Evolutionary conservation across 2,329 filamentous ascomycete genomes (phyloP).

Genomic region (Colletotrichum viniferum): DNA sequence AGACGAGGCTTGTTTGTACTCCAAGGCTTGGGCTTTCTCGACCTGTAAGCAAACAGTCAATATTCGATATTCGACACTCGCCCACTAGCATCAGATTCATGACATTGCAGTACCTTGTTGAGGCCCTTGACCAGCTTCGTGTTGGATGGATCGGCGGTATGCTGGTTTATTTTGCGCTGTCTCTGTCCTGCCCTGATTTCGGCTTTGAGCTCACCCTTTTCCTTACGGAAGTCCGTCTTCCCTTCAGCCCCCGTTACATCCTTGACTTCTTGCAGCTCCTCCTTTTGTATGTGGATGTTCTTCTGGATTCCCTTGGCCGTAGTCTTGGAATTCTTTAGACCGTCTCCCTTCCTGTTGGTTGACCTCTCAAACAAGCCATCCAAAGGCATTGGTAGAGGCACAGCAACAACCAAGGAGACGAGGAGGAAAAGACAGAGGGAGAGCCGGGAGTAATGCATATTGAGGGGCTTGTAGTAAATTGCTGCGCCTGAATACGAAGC

Average conservation of each 20-base stretch:
- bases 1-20: background rate
- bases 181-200: background rate
- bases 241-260: background rate
- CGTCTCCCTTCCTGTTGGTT: background rate
- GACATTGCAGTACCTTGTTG: background rate
- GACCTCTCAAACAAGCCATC: background rate
- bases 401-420: background rate
- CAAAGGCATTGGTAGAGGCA: background rate
- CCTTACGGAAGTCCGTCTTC: background rate
- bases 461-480: background rate
- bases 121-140: background rate
- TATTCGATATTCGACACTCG: rapidly evolving
- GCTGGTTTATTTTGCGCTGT: background rate
- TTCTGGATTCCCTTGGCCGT: background rate
- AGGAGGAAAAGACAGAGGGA: background rate
- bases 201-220: background rate
- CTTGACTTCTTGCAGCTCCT: background rate
- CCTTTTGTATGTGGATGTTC: background rate
- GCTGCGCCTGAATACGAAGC: background rate
- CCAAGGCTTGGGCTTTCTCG: background rate
- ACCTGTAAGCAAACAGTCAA: background rate
- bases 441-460: background rate
- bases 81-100: background rate
- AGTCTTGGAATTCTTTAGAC: background rate
- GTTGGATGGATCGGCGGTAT: background rate